A percentile compares a stretch with the other conserved stretches of the same genome.
Evolutionary conservation across 768 basidiomycete genomes (phyloP).

Genomic region (Rickenella mellea): DNA sequence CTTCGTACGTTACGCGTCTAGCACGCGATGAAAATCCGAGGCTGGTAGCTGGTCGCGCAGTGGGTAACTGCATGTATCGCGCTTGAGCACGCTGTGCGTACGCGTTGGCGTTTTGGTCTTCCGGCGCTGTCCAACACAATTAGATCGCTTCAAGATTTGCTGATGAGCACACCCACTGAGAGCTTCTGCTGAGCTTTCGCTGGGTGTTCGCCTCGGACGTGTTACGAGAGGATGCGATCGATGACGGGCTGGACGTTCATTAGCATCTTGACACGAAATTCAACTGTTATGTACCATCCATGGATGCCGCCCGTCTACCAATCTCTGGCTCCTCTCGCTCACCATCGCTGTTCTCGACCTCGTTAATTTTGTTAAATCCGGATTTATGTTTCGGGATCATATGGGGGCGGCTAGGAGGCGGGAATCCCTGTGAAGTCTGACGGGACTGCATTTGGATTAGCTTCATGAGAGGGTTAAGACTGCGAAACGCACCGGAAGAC

Average conservation of each 20-base stretch:
- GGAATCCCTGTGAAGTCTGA: neutral
- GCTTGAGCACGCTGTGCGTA: too few species aligned
- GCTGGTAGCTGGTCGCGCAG: slow-evolving; percentile 34
- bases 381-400: slow-evolving; percentile 2
- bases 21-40: slow-evolving; percentile 29
- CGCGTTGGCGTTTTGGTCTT: too few species aligned
- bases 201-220: too few species aligned
- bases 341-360: slow-evolving; percentile 32
- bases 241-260: too few species aligned
- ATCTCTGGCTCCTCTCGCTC: slow-evolving; percentile 30
- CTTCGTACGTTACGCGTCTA: slow-evolving; percentile 34
- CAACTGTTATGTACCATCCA: too few species aligned
- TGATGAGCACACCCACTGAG: too few species aligned
- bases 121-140: too few species aligned
- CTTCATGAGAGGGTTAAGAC: neutral
- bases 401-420: neutral
- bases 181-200: too few species aligned
- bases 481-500: neutral
- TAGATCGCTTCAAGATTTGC: too few species aligned
- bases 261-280: too few species aligned
- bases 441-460: neutral
- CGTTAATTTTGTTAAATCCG: slow-evolving; percentile 40
- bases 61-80: slow-evolving; percentile 6
- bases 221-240: too few species aligned
- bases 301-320: too few species aligned